Evolutionary conservation across 306 rosid genomes (phyloP).

Genomic region (Phaseolus lunatus): DNA sequence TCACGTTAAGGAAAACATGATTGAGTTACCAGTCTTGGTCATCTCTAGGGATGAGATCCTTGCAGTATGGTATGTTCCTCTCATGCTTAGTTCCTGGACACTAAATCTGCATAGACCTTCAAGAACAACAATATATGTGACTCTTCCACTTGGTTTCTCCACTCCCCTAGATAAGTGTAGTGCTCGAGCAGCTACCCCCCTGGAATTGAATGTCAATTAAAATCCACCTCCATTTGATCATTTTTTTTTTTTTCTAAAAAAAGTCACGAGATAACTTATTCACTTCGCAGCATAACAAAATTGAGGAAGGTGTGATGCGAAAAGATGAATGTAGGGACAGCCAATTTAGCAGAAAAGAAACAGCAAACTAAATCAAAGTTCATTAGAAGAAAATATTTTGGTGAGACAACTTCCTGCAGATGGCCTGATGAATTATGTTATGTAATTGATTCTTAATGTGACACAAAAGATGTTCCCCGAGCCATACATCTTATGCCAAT

Average conservation of each 20-base stretch:
- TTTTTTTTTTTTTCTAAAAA: background rate
- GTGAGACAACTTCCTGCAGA: conserved; percentile 19
- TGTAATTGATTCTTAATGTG: conserved; percentile 16
- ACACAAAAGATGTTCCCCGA: conserved; percentile 2
- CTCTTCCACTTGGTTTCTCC: conserved; percentile 99
- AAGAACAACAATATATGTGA: conserved; percentile 91
- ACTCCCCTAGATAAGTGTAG: conserved; percentile 97
- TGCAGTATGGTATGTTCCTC: conserved; percentile 96
- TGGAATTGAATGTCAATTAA: conserved; percentile 52
- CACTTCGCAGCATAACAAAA: conserved; percentile 29
- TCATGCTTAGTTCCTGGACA: conserved; percentile 91
- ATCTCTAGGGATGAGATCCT: conserved; percentile 90
- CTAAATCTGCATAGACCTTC: conserved; percentile 97
- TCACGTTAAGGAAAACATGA: conserved; percentile 10
- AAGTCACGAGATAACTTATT: conserved; percentile 13
- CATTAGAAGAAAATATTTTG: background rate
- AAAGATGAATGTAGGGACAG: background rate
- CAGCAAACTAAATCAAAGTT: conserved; percentile 22
- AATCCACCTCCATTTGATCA: conserved; percentile 32
- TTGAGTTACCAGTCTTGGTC: conserved; percentile 74
- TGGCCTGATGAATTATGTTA: background rate
- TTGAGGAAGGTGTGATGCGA: background rate
- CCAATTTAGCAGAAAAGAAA: conserved; percentile 35
- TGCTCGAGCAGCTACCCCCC: conserved; percentile 99
- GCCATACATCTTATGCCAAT: conserved; percentile 89